Percentiles rank a stretch among this genome's conserved stretches.
Conservation (phyloP, 768 basidiomycete genomes). For the Pholiota molesta region DNA sequence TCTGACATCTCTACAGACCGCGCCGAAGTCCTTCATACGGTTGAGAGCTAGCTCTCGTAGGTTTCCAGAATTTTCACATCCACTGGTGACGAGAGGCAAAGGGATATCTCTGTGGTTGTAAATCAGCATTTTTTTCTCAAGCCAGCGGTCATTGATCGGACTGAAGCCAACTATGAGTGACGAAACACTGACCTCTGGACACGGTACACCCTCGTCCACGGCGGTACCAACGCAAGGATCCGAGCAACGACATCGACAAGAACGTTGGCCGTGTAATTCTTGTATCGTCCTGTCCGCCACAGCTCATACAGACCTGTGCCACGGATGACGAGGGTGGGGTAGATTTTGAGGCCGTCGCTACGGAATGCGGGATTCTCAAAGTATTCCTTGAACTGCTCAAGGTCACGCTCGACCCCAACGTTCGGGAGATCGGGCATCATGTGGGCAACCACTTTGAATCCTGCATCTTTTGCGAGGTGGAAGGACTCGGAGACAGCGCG, state of each 20-base stretch:
- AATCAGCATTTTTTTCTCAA: slow-evolving; percentile 15
- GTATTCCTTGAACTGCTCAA: slow-evolving; percentile 99
- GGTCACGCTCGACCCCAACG: slow-evolving; percentile 94
- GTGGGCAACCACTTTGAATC: slow-evolving; percentile 99
- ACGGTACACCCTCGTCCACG: slow-evolving; percentile 98
- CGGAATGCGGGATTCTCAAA: slow-evolving; percentile 98
- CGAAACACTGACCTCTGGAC: slow-evolving; percentile 76
- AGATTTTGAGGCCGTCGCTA: slow-evolving; percentile 97
- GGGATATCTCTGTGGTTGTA: slow-evolving; percentile 81
- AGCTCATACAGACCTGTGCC: slow-evolving; percentile 96
- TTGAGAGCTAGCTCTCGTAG: slow-evolving; percentile 94
- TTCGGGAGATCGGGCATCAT: slow-evolving; percentile 99
- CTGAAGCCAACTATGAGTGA: background rate
- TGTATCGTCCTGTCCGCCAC: slow-evolving; percentile 96
- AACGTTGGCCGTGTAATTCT: slow-evolving; percentile 99
- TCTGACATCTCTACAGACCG: slow-evolving; percentile 95
- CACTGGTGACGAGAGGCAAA: slow-evolving; percentile 92
- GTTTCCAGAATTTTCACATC: slow-evolving; percentile 98
- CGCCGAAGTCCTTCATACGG: slow-evolving; percentile 99
- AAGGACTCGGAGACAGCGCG: slow-evolving; percentile 96
- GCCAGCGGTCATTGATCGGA: slow-evolving; percentile 12
- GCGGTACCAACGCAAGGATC: slow-evolving; percentile 94
- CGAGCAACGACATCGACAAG: slow-evolving; percentile 96
- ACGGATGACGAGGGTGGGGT: slow-evolving; percentile 96
- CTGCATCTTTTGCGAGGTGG: slow-evolving; percentile 97